Conservation (phyloP, 352 stramenopile species). For the Phytophthora boehmeriae region DNA sequence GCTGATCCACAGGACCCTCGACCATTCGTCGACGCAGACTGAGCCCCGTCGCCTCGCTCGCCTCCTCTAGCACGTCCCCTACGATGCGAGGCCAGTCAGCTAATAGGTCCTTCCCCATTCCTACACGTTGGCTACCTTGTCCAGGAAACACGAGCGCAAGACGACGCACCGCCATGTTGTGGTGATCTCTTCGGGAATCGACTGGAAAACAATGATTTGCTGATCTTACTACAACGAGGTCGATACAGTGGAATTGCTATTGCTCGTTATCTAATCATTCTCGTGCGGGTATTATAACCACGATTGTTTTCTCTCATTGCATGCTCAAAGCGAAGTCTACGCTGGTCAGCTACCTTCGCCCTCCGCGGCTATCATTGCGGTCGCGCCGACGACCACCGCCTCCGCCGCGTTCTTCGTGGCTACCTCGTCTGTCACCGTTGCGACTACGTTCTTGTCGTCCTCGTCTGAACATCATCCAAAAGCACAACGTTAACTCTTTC, state of each 20-base stretch:
- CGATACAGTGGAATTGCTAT: slow-evolving; percentile 13
- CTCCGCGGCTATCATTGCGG: slow-evolving; percentile 44
- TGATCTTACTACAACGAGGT: not conserved
- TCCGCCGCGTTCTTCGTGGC: slow-evolving; percentile 31
- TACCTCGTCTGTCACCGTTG: slow-evolving; percentile 27
- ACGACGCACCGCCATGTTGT: slow-evolving; percentile 39
- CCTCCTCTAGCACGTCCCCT: slow-evolving; percentile 71
- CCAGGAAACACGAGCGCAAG: slow-evolving; percentile 84
- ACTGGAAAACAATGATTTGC: slow-evolving; percentile 12
- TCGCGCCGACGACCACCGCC: slow-evolving; percentile 37
- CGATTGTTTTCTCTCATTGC: slow-evolving; percentile 3
- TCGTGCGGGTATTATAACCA: slow-evolving; percentile 12
- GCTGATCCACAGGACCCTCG: slow-evolving; percentile 59
- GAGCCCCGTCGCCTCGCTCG: slow-evolving; percentile 71
- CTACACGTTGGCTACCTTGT: slow-evolving; percentile 82
- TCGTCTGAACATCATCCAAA: slow-evolving; percentile 20
- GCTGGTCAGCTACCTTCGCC: slow-evolving; percentile 44
- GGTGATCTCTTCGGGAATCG: slow-evolving; percentile 1
- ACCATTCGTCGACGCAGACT: slow-evolving; percentile 62
- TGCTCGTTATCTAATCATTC: slow-evolving; percentile 23
- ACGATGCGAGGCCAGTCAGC: slow-evolving; percentile 67
- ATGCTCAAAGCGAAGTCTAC: not conserved
- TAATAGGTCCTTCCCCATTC: slow-evolving; percentile 80
- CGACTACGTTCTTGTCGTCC: slow-evolving; percentile 38
- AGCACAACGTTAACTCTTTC: slow-evolving; percentile 10